phyloP scores from a whole-genome alignment of 2,329 filamentous ascomycete genomes.

The Scedosporium apiospermum region DNA sequence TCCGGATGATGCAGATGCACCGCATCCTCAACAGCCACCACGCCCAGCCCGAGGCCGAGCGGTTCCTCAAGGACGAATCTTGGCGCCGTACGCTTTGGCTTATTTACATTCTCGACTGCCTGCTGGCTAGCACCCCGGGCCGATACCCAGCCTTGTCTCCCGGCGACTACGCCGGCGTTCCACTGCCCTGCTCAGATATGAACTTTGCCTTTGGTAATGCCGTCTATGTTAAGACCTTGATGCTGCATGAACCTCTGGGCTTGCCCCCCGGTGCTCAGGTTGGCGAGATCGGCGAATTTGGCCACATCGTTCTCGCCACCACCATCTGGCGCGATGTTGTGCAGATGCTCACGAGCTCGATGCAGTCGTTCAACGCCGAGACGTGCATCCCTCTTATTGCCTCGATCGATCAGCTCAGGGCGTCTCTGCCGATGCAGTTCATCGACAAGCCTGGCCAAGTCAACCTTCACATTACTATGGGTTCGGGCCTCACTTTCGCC shows the following conservation, averaged over 20 bases:
- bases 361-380: conserved; percentile 43
- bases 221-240: conserved; percentile 47
- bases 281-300: conserved; percentile 51
- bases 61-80: conserved; percentile 52
- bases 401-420: conserved; percentile 46
- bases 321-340: conserved; percentile 54
- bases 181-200: conserved; percentile 51
- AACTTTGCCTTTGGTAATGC: conserved; percentile 55
- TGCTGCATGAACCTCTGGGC: conserved; percentile 26
- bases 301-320: conserved; percentile 50
- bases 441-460: conserved; percentile 53
- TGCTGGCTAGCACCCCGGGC: conserved; percentile 51
- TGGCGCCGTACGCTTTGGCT: conserved; percentile 53
- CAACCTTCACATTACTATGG: conserved; percentile 54
- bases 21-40: conserved; percentile 48
- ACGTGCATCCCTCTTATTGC: conserved; percentile 40
- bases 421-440: conserved; percentile 47
- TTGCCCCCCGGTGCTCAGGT: conserved; percentile 26
- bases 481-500: conserved; percentile 51
- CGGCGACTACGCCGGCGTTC: conserved; percentile 44
- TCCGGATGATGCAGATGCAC: conserved; percentile 57
- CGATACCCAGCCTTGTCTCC: conserved; percentile 46
- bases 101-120: conserved; percentile 53
- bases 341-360: conserved; percentile 47
- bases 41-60: conserved; percentile 39